phyloP scores from a whole-genome alignment of 768 basidiomycete genomes.

The Suillus decipiens region DNA sequence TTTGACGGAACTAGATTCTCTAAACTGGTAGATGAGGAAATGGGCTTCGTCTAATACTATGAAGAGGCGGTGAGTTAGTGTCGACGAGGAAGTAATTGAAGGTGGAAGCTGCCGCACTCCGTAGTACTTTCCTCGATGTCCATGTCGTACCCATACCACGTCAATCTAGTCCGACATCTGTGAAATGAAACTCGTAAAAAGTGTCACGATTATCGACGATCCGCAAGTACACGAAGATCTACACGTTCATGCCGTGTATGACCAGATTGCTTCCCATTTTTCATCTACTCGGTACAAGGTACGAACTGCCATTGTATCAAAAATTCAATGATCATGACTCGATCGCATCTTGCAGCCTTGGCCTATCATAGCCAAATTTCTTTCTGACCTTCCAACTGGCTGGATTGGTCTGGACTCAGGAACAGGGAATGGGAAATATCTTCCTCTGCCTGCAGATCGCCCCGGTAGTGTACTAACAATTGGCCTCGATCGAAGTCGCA shows the following conservation, averaged over 20 bases:
- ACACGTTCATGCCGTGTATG: conserved; percentile 84
- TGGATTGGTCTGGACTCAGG: conserved; percentile 93
- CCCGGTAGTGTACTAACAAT: conserved; percentile 69
- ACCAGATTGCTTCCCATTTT: conserved; percentile 85
- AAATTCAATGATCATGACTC: not conserved
- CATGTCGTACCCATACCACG: conserved; percentile 9
- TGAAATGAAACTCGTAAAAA: conserved; percentile 21
- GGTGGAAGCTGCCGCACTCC: not conserved
- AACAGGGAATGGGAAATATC: conserved; percentile 97
- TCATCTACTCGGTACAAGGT: conserved; percentile 90
- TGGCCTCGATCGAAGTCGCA: conserved; percentile 82
- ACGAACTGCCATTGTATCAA: not conserved
- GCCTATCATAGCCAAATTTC: conserved; percentile 82
- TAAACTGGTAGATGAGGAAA: conserved; percentile 69
- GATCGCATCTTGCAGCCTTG: conserved; percentile 61
- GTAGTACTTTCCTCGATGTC: not conserved
- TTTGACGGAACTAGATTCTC: conserved; percentile 71
- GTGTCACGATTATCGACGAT: conserved; percentile 49
- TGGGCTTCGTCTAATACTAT: conserved; percentile 59
- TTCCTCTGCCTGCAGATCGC: conserved; percentile 69
- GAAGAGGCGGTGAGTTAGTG: not conserved
- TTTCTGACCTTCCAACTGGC: conserved; percentile 68
- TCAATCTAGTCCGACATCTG: not conserved
- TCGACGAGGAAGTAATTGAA: not conserved
- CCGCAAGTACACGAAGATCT: conserved; percentile 63